Percentiles rank a stretch among this genome's conserved stretches.
These are phyloP conservation scores for Phyllosticta paracitricarpa DNA, from an alignment of 2,329 filamentous ascomycete genomes.

Conservation along the genomic window DNA sequence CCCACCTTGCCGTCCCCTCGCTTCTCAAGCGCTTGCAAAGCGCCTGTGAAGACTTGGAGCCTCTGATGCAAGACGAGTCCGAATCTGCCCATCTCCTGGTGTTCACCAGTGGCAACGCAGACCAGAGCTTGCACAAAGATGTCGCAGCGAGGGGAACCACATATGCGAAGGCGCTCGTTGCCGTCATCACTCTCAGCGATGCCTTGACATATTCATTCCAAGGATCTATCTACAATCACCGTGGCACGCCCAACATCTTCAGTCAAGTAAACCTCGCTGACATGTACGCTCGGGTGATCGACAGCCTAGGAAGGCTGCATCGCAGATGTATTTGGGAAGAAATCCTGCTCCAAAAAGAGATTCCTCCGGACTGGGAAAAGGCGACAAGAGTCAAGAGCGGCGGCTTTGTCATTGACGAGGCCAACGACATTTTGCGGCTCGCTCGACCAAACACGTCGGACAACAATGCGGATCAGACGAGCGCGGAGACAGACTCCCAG, in stretches of 20 bases:
- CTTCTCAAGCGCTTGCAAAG: conserved; percentile 64
- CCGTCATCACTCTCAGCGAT: conserved; percentile 65
- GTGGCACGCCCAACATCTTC: conserved; percentile 56
- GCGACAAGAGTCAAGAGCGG: conserved; percentile 33
- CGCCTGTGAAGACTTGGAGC: conserved; percentile 55
- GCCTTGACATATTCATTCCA: conserved; percentile 67
- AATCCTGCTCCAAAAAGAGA: conserved; percentile 59
- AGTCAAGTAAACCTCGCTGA: conserved; percentile 74
- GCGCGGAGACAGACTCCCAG: conserved; percentile 10
- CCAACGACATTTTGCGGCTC: conserved; percentile 28
- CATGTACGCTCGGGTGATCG: conserved; percentile 65
- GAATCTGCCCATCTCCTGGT: conserved; percentile 5
- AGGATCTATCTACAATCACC: conserved; percentile 50
- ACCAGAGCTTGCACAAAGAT: conserved; percentile 15
- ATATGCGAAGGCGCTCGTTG: conserved; percentile 67
- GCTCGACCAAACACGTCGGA: conserved; percentile 1
- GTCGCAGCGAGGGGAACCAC: conserved; percentile 56
- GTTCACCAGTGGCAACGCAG: conserved; percentile 1
- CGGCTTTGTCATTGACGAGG: conserved; percentile 29
- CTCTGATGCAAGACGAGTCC: conserved; percentile 18
- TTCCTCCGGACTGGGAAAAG: conserved; percentile 59
- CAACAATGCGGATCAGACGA: conserved; percentile 9
- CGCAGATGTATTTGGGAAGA: conserved; percentile 78
- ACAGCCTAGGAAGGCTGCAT: conserved; percentile 66
- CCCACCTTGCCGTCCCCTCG: conserved; percentile 72